phyloP scores from a whole-genome alignment of 768 basidiomycete species.

The Hemileccinum impolitum region DNA sequence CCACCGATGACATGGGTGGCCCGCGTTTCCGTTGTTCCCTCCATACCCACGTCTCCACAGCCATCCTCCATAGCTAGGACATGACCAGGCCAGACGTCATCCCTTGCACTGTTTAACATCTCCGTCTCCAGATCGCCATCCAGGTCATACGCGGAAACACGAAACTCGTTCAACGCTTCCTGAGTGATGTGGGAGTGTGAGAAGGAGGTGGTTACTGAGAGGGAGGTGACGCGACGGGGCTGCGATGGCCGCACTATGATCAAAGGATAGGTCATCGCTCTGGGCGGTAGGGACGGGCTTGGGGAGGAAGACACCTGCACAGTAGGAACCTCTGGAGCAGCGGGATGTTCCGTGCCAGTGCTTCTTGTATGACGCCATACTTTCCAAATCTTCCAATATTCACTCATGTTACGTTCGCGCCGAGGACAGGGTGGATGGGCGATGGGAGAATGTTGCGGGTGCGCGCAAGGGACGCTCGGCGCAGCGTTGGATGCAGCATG shows the following conservation, averaged over 20 bases:
- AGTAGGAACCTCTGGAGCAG: neutral
- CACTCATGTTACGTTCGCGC: constrained; percentile 1
- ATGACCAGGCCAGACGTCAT: constrained; percentile 17
- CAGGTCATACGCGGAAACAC: constrained; percentile 24
- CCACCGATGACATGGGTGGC: neutral
- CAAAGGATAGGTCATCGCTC: neutral
- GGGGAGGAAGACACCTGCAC: neutral
- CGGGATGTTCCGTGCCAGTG: neutral
- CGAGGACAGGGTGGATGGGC: neutral
- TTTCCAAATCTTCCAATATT: constrained; percentile 19
- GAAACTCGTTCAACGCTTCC: constrained; percentile 22
- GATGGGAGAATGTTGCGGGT: constrained; percentile 1
- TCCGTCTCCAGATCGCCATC: constrained; percentile 24
- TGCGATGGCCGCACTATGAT: constrained; percentile 9
- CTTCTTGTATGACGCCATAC: constrained; percentile 10
- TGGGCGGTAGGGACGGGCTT: neutral
- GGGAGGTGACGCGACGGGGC: constrained; percentile 17
- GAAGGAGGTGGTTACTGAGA: constrained; percentile 21
- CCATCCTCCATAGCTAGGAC: constrained; percentile 11
- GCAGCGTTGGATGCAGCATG: constrained; percentile 4
- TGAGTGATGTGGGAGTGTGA: constrained; percentile 23
- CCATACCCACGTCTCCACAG: neutral
- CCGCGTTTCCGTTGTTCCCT: neutral
- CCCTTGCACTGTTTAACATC: constrained; percentile 23
- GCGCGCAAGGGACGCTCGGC: neutral